These are phyloP conservation scores for Cucurbitaria berberidis DNA, from an alignment of 2,329 filamentous ascomycete genomes.

Conservation along the genomic window DNA sequence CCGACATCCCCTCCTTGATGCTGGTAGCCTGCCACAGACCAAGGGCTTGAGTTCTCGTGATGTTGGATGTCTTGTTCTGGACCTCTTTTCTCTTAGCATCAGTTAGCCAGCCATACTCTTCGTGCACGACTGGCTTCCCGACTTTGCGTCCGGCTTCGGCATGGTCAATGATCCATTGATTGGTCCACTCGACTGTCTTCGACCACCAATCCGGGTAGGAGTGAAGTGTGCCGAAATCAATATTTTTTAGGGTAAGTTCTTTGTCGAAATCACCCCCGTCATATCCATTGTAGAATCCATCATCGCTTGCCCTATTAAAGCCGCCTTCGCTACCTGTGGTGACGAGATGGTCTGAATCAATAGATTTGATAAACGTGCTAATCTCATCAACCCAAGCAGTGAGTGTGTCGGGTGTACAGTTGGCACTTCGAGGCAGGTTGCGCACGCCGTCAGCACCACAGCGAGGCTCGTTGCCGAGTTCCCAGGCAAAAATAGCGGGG, in stretches of 20 bases:
- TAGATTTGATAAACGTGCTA: conserved; percentile 60
- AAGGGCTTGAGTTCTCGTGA: conserved; percentile 55
- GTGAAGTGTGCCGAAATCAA: conserved; percentile 64
- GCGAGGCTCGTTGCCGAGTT: conserved; percentile 58
- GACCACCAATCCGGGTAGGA: conserved; percentile 63
- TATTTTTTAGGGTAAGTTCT: conserved; percentile 55
- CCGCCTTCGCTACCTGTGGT: conserved; percentile 60
- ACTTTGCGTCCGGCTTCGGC: conserved; percentile 51
- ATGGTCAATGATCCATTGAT: conserved; percentile 63
- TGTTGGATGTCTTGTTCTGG: conserved; percentile 52
- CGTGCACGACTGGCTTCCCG: conserved; percentile 62
- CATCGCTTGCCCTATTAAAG: conserved; percentile 35
- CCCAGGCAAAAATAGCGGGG: conserved; percentile 61
- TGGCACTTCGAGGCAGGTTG: conserved; percentile 37
- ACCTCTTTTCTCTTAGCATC: conserved; percentile 57
- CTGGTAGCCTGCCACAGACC: conserved; percentile 59
- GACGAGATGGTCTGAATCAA: conserved; percentile 61
- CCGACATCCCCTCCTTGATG: conserved; percentile 56
- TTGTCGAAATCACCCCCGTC: conserved; percentile 63
- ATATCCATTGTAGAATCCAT: conserved; percentile 49
- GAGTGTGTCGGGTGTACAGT: conserved; percentile 50
- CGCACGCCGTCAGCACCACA: conserved; percentile 35
- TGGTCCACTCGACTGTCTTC: conserved; percentile 60
- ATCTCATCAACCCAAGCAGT: conserved; percentile 61
- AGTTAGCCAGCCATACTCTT: conserved; percentile 63